Conservation (phyloP, 805 yeast genomes). For the Metschnikowia kofuensis region DNA sequence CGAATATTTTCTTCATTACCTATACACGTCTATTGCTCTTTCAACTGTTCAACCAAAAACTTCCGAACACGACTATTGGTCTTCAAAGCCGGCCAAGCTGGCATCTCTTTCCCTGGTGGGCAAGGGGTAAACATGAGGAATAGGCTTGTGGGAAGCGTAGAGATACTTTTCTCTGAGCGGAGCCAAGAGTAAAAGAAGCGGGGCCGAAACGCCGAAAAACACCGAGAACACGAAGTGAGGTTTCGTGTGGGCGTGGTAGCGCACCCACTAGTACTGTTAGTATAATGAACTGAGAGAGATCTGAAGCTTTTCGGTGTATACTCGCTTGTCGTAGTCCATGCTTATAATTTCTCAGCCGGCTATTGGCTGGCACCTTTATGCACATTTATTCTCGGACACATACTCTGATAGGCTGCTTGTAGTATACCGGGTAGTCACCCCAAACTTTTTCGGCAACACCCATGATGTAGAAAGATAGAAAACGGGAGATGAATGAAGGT, state of each 20-base stretch:
- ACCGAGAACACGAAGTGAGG: constrained; percentile 72
- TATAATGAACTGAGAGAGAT: background rate
- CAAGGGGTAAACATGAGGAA: constrained; percentile 60
- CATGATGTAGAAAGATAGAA: constrained; percentile 4
- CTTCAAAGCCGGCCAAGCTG: constrained; percentile 54
- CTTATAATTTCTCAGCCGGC: background rate
- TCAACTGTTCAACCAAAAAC: background rate
- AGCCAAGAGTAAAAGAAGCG: constrained; percentile 57
- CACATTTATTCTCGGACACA: constrained; percentile 24
- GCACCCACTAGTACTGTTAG: constrained; percentile 51
- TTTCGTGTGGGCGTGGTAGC: constrained; percentile 71
- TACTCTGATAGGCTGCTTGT: constrained; percentile 62
- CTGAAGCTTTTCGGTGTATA: background rate
- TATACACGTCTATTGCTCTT: background rate
- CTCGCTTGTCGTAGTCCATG: background rate
- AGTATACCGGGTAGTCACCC: constrained; percentile 56
- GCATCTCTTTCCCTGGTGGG: constrained; percentile 54
- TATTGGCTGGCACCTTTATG: background rate
- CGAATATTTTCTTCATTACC: background rate
- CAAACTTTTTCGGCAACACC: constrained; percentile 38
- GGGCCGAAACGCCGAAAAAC: constrained; percentile 64
- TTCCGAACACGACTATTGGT: constrained; percentile 19
- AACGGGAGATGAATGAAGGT: background rate
- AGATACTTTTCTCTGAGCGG: constrained; percentile 69
- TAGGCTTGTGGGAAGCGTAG: constrained; percentile 61